Evolutionary conservation across 371 early-diverging fungal genomes (phyloP).

Genomic region (Choanephora cucurbitarum): DNA sequence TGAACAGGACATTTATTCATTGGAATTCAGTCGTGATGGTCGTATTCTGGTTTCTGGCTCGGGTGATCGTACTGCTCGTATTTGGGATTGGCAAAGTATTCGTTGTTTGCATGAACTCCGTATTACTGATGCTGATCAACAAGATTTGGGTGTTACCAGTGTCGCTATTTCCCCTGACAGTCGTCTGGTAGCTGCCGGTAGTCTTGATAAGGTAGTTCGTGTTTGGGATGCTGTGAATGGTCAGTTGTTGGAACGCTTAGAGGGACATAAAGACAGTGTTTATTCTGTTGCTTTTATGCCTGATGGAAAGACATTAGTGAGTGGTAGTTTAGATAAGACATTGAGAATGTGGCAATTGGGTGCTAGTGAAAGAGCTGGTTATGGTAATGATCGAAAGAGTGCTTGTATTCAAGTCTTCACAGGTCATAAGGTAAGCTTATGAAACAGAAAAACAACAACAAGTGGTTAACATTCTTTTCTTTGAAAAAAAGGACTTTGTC

Average conservation of each 20-base stretch:
- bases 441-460: neutral
- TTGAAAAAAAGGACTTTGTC: constrained; percentile 84
- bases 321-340: constrained; percentile 96
- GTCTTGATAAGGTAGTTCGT: constrained; percentile 92
- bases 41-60: constrained; percentile 90
- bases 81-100: constrained; percentile 87
- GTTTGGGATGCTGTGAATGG: constrained; percentile 92
- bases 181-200: constrained; percentile 84
- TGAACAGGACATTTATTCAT: constrained; percentile 95
- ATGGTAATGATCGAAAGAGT: constrained; percentile 32
- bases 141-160: constrained; percentile 94
- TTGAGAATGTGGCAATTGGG: constrained; percentile 92
- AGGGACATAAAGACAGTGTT: constrained; percentile 97
- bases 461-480: neutral
- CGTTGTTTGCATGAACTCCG: constrained; percentile 70
- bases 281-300: constrained; percentile 96
- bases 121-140: constrained; percentile 80
- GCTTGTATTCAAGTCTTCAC: constrained; percentile 60
- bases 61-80: constrained; percentile 90
- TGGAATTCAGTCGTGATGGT: constrained; percentile 96
- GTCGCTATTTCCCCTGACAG: constrained; percentile 91
- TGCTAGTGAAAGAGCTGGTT: constrained; percentile 36
- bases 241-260: constrained; percentile 80
- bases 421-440: constrained; percentile 60
- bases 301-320: constrained; percentile 89